Evolutionary conservation across 2,329 filamentous ascomycete genomes (phyloP).

Genomic region (Raffaelea ambrosiae): DNA sequence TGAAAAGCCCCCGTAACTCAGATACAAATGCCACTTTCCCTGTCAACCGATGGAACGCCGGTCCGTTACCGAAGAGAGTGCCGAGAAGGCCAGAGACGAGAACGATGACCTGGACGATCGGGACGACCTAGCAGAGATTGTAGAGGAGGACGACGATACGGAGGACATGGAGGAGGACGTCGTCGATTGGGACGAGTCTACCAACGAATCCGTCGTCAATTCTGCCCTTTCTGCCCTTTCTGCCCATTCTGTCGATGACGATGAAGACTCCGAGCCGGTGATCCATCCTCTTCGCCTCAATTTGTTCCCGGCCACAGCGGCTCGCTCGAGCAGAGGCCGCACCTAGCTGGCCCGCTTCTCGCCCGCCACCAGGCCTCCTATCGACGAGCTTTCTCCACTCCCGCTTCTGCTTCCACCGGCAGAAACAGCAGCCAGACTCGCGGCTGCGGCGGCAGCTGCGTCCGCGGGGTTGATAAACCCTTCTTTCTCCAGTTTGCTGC

Average conservation of each 20-base stretch:
- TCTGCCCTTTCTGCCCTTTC: too few species aligned
- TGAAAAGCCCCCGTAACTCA: too few species aligned
- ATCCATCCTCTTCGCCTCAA: too few species aligned
- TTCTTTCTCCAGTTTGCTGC: conserved; percentile 36
- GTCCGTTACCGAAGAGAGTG: neutral
- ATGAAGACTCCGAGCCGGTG: too few species aligned
- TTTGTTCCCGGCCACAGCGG: neutral
- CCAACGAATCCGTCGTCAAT: too few species aligned
- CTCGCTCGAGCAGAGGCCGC: conserved; percentile 2
- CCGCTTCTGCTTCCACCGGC: neutral
- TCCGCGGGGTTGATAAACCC: conserved; percentile 20
- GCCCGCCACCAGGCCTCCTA: neutral
- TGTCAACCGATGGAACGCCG: neutral
- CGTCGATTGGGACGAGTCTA: too few species aligned
- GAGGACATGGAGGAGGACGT: too few species aligned
- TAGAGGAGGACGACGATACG: too few species aligned
- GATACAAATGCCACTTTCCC: too few species aligned
- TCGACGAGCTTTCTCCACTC: neutral
- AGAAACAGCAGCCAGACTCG: neutral
- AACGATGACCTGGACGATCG: neutral
- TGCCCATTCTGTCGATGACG: too few species aligned
- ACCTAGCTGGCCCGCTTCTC: conserved; percentile 41
- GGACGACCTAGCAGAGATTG: neutral
- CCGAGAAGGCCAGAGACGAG: neutral
- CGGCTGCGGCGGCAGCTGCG: neutral